Base-by-base conservation (phyloP, 768 basidiomycete genomes). In the Mycena kentingensis region DNA sequence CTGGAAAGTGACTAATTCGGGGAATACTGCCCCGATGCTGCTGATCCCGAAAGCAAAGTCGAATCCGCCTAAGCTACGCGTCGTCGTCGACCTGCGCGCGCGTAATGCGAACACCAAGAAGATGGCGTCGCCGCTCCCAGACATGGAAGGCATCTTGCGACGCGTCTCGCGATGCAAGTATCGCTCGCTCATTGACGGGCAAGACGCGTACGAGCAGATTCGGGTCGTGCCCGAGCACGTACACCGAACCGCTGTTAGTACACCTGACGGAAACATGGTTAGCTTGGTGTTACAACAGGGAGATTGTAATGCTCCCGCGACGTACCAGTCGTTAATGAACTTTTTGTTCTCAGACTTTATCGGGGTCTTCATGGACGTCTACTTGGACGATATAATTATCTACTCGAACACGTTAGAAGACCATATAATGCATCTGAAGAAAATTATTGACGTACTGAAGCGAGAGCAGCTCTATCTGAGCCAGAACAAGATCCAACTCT, bases 291-390 rank as follows among this genome's bases (percentile, higher is more conserved):
- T 72, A 51, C 70, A 72, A 51, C 48, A 5, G 1, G 50, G 2
- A 68, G 67, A 10, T 32, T 32, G 31, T 16, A 32, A 32, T 32
- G 31, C 31, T 8, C 31, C 31, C 10, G 31, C 31, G 31, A 73
- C 70, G 0, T 72, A 69, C 63, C 70, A 72, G 51, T 49, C 64
- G 0, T 38, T 73, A 1, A 71, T 71, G 67, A 70, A 70, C 35
- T 59, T 70, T 28, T 63, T 54, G 3, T 45, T 55, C 15, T 26
- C 32, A 0, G 41, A 52, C 19, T 32, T 29, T 21, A 52, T 52
- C 1, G 51, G 53, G 0, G 29, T 26, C 0, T 52, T 42, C 1
- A 54, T 55, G 53, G 52, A 55, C 72, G 31, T 32, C 10, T 32
- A 32, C 31, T 32, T 32, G 31, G 31, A 32, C 16, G 31, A 32